phyloP scores from a whole-genome alignment of 2,329 filamentous ascomycete genomes.

The Colletotrichum paranaense region DNA sequence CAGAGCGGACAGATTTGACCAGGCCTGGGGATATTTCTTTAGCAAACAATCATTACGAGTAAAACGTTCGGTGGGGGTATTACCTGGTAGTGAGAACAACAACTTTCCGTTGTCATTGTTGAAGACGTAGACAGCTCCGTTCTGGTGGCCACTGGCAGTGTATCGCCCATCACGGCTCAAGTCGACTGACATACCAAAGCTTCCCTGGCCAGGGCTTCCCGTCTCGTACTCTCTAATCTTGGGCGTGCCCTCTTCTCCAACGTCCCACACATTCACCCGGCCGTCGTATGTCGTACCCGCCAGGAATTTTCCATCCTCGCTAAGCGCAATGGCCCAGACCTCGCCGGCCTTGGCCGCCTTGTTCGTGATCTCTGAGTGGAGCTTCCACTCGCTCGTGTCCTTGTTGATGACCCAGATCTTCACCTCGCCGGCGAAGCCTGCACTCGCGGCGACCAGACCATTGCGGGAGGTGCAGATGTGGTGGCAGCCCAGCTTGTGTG shows the following conservation, averaged over 20 bases:
- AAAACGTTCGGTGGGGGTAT: constrained; percentile 37
- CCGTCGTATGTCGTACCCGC: constrained; percentile 92
- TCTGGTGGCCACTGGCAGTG: constrained; percentile 93
- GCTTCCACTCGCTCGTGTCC: constrained; percentile 65
- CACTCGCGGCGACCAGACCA: constrained; percentile 81
- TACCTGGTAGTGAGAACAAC: constrained; percentile 85
- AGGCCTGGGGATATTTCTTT: constrained; percentile 67
- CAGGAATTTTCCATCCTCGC: constrained; percentile 83
- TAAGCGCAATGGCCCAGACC: constrained; percentile 89
- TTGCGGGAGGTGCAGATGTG: constrained; percentile 80
- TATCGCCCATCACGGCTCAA: constrained; percentile 82
- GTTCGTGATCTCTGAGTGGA: constrained; percentile 57
- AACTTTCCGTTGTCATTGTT: constrained; percentile 90
- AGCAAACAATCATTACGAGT: background rate
- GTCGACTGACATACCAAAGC: constrained; percentile 90
- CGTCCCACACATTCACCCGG: constrained; percentile 89
- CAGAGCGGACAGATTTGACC: constrained; percentile 84
- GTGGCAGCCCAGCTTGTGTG: constrained; percentile 91
- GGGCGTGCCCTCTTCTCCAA: constrained; percentile 63
- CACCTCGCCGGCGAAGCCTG: constrained; percentile 89
- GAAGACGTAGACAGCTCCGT: constrained; percentile 92
- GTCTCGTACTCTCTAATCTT: constrained; percentile 90
- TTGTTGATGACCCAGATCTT: constrained; percentile 80
- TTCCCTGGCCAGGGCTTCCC: constrained; percentile 74
- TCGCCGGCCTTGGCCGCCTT: constrained; percentile 71